Evolutionary conservation across 768 basidiomycete genomes (phyloP), one percentile per base, ranked within the genome.

Genomic region (Crucibulum laeve): DNA sequence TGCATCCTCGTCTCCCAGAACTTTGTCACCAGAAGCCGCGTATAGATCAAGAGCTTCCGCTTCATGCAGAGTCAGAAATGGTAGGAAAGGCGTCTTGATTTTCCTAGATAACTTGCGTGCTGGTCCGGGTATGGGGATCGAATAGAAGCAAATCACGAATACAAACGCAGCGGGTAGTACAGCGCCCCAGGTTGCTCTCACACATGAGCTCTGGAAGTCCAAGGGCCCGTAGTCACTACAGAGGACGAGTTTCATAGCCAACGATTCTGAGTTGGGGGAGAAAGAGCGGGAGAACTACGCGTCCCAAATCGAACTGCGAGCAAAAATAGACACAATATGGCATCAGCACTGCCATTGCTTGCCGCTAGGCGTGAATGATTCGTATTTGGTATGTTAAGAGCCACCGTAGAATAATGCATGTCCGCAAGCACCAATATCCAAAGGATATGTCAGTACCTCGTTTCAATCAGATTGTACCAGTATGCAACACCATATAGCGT

Each of bases 31-130:
- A 5, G 10, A 10, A 3, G 42, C 47, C 21, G 40, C 18, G 30
- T 36, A 22, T 10, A 38, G 45, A 42, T 55, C 47, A 33, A 73
- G 50, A 0, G 66, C 67, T 49, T 71, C 70, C 15, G 73, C 71
- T 39, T 73, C 71, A 25, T 46, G 53, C 2, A 74, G 56, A 8
- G 73, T 59, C 17, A 74, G 40, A 49, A 64, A 76, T 1, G 46
- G 36, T 14, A 39, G 17, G 40, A 74, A 60, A 11, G 66, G 49
- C 2, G 30, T 23, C 22, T 53, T 50, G 18, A 52, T 32, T 19
- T 42, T 40, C 14, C 43, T 28, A 10, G 47, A 37, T 2, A 51
- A 2, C 22, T 39, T 44, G 17, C 44, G 46, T 35, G 44, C 32
- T 35, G 33, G 48, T 38, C 17, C 52, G 46, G 41, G 61, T 1